These are phyloP conservation scores for Malassezia arunalokei DNA, from an alignment of 1,284 basidiomycete genomes.

Conservation along the genomic window DNA sequence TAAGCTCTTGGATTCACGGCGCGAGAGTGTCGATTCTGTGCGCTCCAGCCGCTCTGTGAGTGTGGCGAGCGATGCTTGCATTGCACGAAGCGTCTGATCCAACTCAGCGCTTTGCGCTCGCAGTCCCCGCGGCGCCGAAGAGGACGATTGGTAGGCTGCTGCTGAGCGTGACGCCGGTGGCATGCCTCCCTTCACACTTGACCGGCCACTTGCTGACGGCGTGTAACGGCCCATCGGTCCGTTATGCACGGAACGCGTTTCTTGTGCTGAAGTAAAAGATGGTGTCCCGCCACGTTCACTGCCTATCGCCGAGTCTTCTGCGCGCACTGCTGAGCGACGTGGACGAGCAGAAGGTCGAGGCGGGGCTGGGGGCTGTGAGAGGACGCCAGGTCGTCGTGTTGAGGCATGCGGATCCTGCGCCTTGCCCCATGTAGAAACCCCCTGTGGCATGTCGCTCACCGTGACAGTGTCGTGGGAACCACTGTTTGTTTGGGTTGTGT, in stretches of 20 bases:
- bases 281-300: not conserved
- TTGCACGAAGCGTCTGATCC: constrained; percentile 55
- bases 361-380: too few relatives aligned
- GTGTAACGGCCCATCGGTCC: constrained; percentile 16
- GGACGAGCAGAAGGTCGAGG: too few relatives aligned
- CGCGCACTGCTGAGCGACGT: too few relatives aligned
- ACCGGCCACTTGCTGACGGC: constrained; percentile 3
- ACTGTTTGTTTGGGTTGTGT: not conserved
- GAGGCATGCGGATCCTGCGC: too few relatives aligned
- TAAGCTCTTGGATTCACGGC: not conserved
- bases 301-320: not conserved
- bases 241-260: constrained; percentile 4
- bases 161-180: not conserved
- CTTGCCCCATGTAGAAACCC: too few relatives aligned
- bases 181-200: not conserved
- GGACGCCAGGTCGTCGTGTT: too few relatives aligned
- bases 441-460: constrained; percentile 12
- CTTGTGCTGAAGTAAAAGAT: constrained; percentile 10
- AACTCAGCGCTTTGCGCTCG: constrained; percentile 22
- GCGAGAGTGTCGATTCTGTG: constrained; percentile 21
- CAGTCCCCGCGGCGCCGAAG: constrained; percentile 6
- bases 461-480: constrained; percentile 15
- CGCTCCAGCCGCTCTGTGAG: constrained; percentile 65
- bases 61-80: constrained; percentile 77
- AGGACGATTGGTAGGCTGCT: too few relatives aligned